A percentile compares a stretch with the other conserved stretches of the same genome.
Evolutionary conservation across 202 grass and related monocot species (phyloP).

Genomic region (Carex sylvatica): DNA sequence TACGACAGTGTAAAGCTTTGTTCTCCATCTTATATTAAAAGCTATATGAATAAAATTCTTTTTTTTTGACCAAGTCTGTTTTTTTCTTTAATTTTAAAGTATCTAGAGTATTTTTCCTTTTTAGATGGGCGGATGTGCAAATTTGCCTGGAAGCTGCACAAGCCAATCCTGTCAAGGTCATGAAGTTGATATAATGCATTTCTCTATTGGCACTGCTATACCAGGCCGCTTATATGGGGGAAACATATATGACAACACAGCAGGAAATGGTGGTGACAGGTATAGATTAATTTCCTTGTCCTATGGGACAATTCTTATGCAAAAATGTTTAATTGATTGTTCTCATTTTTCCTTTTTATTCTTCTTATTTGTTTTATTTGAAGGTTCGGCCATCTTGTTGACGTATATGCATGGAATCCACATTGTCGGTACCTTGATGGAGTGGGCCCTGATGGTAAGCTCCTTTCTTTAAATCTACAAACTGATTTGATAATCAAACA

Average conservation of each 20-base stretch:
- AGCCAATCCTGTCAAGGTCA: slow-evolving; percentile 77
- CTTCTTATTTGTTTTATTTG: slow-evolving; percentile 7
- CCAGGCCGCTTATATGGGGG: slow-evolving; percentile 94
- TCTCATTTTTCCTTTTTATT: neutral
- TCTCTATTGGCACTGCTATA: slow-evolving; percentile 92
- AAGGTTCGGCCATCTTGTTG: slow-evolving; percentile 95
- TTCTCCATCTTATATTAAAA: slow-evolving; percentile 18
- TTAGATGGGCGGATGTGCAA: slow-evolving; percentile 94
- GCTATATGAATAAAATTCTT: neutral
- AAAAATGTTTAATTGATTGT: neutral
- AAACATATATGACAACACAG: slow-evolving; percentile 77
- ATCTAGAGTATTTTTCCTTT: slow-evolving; percentile 19
- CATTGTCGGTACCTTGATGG: slow-evolving; percentile 87
- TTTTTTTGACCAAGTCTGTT: slow-evolving; percentile 4
- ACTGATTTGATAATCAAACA: neutral
- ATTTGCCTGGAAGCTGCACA: slow-evolving; percentile 60
- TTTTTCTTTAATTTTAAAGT: neutral
- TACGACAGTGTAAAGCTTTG: slow-evolving; percentile 74
- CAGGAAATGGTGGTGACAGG: slow-evolving; percentile 87
- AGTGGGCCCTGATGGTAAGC: slow-evolving; percentile 71
- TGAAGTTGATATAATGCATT: slow-evolving; percentile 98
- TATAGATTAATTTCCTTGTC: slow-evolving; percentile 20
- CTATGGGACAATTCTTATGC: neutral
- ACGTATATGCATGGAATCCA: slow-evolving; percentile 92
- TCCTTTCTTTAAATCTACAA: slow-evolving; percentile 22